These are phyloP conservation scores for Mortierella sp. DNA, from an alignment of 371 early-diverging fungal species.

Conservation along the genomic window DNA sequence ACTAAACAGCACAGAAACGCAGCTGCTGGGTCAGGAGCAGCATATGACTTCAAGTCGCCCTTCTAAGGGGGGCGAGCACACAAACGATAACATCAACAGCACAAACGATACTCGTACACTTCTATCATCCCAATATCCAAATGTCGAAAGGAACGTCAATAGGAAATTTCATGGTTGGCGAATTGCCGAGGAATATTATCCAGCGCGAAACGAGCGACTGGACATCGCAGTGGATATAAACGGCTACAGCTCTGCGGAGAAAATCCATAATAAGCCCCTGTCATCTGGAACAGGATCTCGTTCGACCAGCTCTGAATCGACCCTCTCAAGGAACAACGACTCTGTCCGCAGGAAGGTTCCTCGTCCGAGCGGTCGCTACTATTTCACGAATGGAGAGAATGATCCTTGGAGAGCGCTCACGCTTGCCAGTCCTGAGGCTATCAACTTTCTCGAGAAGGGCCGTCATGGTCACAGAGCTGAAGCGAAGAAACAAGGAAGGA, in stretches of 20 bases:
- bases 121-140: constrained; percentile 25
- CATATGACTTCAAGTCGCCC: not conserved
- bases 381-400: constrained; percentile 51
- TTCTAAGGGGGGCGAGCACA: not conserved
- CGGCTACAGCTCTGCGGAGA: too few species aligned
- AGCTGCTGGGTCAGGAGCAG: not conserved
- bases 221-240: too few species aligned
- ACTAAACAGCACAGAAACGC: not conserved
- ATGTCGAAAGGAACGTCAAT: constrained; percentile 45
- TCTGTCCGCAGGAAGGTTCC: not conserved
- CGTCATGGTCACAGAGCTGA: too few species aligned
- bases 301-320: not conserved
- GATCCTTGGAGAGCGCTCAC: constrained; percentile 47
- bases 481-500: too few species aligned
- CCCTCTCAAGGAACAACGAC: not conserved
- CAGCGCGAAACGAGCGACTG: too few species aligned
- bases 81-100: not conserved
- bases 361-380: constrained; percentile 37
- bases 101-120: not conserved
- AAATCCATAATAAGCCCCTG: too few species aligned
- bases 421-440: constrained; percentile 29
- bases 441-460: constrained; percentile 30
- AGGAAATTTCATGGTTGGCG: constrained; percentile 40
- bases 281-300: not conserved
- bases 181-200: constrained; percentile 14